Base-by-base conservation (phyloP, 2,329 filamentous ascomycete genomes). In the Magnaporthiopsis incrustans region DNA sequence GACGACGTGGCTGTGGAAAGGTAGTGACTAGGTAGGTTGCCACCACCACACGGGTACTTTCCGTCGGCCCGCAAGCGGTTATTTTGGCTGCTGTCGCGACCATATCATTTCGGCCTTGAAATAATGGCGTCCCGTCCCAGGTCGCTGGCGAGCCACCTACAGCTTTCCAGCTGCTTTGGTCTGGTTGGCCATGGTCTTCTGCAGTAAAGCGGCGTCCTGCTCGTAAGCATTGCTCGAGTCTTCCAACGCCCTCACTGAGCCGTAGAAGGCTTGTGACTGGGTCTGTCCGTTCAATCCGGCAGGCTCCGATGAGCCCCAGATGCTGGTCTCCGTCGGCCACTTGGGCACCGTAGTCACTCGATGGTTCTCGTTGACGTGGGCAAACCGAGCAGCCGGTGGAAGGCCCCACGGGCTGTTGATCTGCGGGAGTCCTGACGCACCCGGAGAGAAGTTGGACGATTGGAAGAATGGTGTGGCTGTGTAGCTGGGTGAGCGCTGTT, bases 361-460 rank as follows among this genome's bases (percentile, higher is more conserved):
- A 44, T 44, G 7, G 25, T 60, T 27, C 32, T 60, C 33, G 25
- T 25, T n/a, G 33, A 26, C 32, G n/a, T 44, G 59, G 59, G 33
- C 18, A 26, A 14, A 7, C 30, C n/a, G 38, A 18, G 38, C 60
- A 35, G 65, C 62, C 33, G 53, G 58, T 2, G 71, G 68, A 30
- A 74, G 22, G 15, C 72, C 73, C 65, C 68, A 71, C 0, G 73
- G 70, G 64, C 73, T 74, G 63, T 76, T 72, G 38, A 75, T 71
- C 2, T 68, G 69, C 8, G 74, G 73, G 35, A 75, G 65, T 61
- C 70, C 73, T 18, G 73, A 74, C 12, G 65, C 66, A 15, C 65
- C 65, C 11, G 68, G 67, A 32, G 71, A 72, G n/a, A 71, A 70
- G 63, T 71, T 67, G 25, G 69, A 70, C 15, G 69, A 70, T 25